phyloP scores from a whole-genome alignment of 208 protist genomes.

The Leishmania turanica region DNA sequence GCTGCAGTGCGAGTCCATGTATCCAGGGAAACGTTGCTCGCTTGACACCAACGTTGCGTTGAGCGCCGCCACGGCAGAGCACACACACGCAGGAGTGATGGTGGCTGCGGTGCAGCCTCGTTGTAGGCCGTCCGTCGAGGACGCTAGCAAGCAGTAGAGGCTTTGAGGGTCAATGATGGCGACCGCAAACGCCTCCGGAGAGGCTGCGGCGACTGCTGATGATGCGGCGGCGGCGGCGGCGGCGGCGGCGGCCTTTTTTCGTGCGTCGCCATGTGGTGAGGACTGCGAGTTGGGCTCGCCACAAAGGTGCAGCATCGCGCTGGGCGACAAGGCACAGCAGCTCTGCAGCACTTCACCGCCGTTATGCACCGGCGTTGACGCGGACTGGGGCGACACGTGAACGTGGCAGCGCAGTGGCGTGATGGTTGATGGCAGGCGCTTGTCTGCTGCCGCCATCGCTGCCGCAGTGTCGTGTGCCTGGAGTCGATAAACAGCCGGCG shows the following conservation, averaged over 20 bases:
- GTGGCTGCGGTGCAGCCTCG: background rate
- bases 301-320: background rate
- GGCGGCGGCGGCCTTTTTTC: background rate
- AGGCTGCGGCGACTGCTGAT: background rate
- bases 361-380: background rate
- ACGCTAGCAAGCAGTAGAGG: background rate
- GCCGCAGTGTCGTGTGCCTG: background rate
- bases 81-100: background rate
- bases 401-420: conserved; percentile 25
- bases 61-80: conserved; percentile 1
- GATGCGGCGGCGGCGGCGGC: background rate
- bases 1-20: background rate
- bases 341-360: background rate
- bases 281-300: background rate
- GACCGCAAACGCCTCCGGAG: background rate
- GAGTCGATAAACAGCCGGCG: conserved; percentile 40
- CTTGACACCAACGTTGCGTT: background rate
- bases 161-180: conserved; percentile 5
- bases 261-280: background rate
- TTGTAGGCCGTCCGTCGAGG: background rate
- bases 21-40: background rate
- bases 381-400: too few relatives aligned
- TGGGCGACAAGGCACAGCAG: background rate
- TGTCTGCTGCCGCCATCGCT: conserved; percentile 5
- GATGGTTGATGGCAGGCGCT: conserved; percentile 12